Percentiles rank a stretch among this genome's conserved stretches.
Conservation (phyloP, 345 rosid species). For the Eucalyptus marginata region DNA sequence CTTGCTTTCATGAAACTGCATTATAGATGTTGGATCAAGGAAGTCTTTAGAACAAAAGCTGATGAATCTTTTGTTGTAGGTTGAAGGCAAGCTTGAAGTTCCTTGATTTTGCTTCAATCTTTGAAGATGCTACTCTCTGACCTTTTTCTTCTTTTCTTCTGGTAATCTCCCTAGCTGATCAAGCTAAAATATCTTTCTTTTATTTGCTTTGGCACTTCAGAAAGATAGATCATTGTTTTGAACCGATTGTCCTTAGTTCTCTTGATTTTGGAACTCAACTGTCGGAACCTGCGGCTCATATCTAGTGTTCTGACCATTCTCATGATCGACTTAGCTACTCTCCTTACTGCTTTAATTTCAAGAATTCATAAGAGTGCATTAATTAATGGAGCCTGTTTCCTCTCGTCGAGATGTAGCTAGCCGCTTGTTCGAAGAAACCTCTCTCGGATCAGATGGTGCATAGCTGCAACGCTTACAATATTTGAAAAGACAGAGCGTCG, state of each 20-base stretch:
- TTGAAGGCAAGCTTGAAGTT: neutral
- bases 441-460: neutral
- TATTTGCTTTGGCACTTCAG: neutral
- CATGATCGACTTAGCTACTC: neutral
- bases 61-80: neutral
- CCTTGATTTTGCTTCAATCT: neutral
- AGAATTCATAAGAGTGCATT: neutral
- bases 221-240: neutral
- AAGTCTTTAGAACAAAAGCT: neutral
- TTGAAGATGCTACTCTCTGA: neutral
- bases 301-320: neutral
- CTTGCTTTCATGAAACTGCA: neutral
- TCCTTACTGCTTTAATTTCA: neutral
- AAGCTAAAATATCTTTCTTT: neutral
- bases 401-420: neutral
- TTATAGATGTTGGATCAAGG: neutral
- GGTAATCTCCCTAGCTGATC: neutral
- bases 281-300: neutral
- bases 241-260: neutral
- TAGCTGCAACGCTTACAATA: neutral
- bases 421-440: neutral
- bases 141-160: neutral
- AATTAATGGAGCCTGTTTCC: neutral
- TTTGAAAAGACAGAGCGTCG: neutral
- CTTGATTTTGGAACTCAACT: neutral